phyloP scores from a whole-genome alignment of 495 filamentous ascomycete genomes.

The Podospora pseudocomata region DNA sequence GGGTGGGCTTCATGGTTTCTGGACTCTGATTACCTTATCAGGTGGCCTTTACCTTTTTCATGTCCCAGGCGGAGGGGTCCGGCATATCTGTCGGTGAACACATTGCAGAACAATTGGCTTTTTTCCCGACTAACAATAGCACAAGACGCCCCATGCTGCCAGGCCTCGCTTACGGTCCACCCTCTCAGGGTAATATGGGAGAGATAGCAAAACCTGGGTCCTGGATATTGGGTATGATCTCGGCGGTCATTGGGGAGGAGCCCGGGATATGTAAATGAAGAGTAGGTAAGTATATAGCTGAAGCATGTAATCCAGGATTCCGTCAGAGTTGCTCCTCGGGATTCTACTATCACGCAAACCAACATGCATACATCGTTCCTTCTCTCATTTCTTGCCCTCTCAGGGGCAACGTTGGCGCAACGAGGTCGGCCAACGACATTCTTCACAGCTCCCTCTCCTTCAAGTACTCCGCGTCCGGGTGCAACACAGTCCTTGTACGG shows the following conservation, averaged over 20 bases:
- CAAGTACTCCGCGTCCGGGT: not conserved
- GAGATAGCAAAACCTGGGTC: conserved; percentile 8
- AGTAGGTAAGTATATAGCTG: not conserved
- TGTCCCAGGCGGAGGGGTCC: conserved; percentile 1
- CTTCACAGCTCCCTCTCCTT: not conserved
- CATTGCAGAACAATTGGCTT: not conserved
- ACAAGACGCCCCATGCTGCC: not conserved
- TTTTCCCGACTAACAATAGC: not conserved
- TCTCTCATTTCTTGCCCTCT: not conserved
- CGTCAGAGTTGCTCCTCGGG: not conserved
- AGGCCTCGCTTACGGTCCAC: not conserved
- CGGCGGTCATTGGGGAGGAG: not conserved
- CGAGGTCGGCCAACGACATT: not conserved
- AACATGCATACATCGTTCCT: not conserved
- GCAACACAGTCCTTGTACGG: conserved; percentile 2
- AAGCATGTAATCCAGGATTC: not conserved
- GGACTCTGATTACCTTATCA: no score
- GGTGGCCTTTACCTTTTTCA: not conserved
- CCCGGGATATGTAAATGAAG: not conserved
- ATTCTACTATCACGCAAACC: not conserved
- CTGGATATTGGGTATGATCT: conserved; percentile 4
- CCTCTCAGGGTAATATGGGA: conserved; percentile 3
- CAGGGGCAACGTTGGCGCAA: not conserved
- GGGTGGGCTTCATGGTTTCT: no score
- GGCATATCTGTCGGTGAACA: not conserved